phyloP scores from a whole-genome alignment of 805 yeast species.

The Cyberlindnera veronae region DNA sequence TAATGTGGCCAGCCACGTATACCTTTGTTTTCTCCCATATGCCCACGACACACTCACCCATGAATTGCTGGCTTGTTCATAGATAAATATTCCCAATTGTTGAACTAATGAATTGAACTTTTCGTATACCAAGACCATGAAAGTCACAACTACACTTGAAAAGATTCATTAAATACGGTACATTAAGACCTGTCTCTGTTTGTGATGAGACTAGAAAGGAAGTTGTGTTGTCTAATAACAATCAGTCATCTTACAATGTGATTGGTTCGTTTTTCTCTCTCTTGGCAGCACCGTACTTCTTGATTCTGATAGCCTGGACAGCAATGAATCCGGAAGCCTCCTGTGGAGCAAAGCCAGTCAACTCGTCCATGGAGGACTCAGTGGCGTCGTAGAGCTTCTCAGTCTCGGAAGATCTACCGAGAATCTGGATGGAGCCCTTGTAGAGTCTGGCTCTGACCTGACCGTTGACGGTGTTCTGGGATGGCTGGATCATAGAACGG shows the following conservation, averaged over 20 bases:
- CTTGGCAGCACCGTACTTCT: conserved; percentile 96
- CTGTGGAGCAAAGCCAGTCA: conserved; percentile 95
- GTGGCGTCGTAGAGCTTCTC: conserved; percentile 97
- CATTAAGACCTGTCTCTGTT: not conserved
- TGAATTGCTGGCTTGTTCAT: no score
- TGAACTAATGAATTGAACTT: not conserved
- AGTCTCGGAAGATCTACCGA: conserved; percentile 93
- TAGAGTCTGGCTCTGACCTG: conserved; percentile 89
- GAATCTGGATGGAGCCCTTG: conserved; percentile 80
- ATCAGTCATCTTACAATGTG: conserved; percentile 28
- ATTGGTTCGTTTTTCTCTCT: conserved; percentile 64
- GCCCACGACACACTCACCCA: no score
- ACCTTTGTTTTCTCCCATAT: not conserved
- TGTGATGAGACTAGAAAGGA: not conserved
- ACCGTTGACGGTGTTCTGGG: conserved; percentile 95
- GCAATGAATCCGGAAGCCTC: conserved; percentile 97
- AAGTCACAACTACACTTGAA: not conserved
- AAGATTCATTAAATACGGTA: not conserved
- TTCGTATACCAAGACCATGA: no score
- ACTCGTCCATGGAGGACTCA: conserved; percentile 98
- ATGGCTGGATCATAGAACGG: conserved; percentile 89
- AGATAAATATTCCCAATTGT: no score
- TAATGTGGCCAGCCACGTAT: no score
- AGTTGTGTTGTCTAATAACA: no score
- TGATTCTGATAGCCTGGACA: conserved; percentile 96